phyloP scores from a whole-genome alignment of 1,139 yeast species.

The Casaregolazyma suthepensis region DNA sequence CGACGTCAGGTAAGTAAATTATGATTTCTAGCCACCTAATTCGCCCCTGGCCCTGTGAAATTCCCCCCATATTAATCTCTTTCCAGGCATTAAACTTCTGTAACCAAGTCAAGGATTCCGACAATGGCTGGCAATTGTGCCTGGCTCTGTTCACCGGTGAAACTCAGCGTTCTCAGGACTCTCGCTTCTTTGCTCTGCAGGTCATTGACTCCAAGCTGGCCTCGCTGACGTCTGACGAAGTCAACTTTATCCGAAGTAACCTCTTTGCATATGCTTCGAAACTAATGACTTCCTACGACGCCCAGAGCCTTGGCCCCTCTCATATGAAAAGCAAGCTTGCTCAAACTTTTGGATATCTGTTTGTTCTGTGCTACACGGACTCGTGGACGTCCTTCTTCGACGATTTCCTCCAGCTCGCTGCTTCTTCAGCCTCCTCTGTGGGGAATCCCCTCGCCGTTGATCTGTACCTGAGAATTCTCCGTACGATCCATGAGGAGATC shows the following conservation, averaged over 20 bases:
- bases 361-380: conserved; percentile 57
- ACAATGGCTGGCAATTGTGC: conserved; percentile 77
- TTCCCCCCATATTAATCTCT: not conserved
- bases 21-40: conserved; percentile 2
- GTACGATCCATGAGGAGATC: conserved; percentile 80
- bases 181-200: conserved; percentile 73
- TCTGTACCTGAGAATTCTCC: conserved; percentile 65
- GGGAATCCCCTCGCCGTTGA: conserved; percentile 56
- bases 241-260: conserved; percentile 41
- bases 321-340: conserved; percentile 76
- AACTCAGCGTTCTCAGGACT: conserved; percentile 31
- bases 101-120: conserved; percentile 65
- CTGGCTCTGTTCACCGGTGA: conserved; percentile 50
- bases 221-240: conserved; percentile 43
- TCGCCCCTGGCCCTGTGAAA: not conserved
- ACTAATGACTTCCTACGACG: conserved; percentile 9
- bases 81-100: conserved; percentile 66
- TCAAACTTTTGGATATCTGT: conserved; percentile 63
- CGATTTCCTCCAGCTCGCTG: conserved; percentile 44
- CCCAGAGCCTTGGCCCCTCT: conserved; percentile 41
- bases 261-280: conserved; percentile 39
- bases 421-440: conserved; percentile 22
- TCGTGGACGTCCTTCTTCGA: conserved; percentile 63
- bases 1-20: conserved; percentile 50
- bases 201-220: conserved; percentile 65